Base-by-base conservation (phyloP, 352 stramenopile genomes). In the Phytopythium ostracodes region DNA sequence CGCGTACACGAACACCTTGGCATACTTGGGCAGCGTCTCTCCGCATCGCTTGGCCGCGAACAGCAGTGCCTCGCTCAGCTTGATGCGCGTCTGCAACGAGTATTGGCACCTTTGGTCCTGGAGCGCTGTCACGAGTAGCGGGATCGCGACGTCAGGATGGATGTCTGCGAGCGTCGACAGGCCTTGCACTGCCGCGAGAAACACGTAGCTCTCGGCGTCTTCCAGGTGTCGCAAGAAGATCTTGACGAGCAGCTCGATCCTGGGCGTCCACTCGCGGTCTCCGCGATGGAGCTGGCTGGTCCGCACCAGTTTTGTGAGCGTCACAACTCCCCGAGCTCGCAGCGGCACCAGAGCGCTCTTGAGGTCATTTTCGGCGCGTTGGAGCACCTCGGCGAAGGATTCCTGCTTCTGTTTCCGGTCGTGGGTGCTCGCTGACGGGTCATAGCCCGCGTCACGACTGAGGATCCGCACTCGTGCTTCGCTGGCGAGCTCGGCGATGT, bases 151-250 rank as follows among this genome's bases (percentile, higher is more conserved):
- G 54, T 85, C 66, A 1, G 84, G 66, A 43, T 93, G 78, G 0
- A 72, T 70, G 46, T 95, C 83, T 0, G 79, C 65, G 10, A 95
- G 65, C 24, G 79, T 68, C 17, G 86, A 68, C 17, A 95, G 58
- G 14, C 84, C 84, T 59, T 95, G 87, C 4, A 95, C 74, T 22
- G 87, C 81, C 1, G 87, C 87, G n/a, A 95, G 75, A 50, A 81
- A 95, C 2, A 95, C 87, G 63, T 95, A 95, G 61, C 87, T 95
- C 65, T 95, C 87, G 0, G 57, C 57, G 65, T 95, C 87, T 35
- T 75, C 63, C 24, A 95, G 61, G 22, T 93, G 75, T 25, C 67
- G 58, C 47, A 92, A 62, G 61, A 89, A 93, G 18, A 94, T 73
- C 38, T 53, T 20, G 60, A 84, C 61, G 29, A 95, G 64, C 43